Evolutionary conservation across 768 basidiomycete species (phyloP), one percentile per base, ranked within the genome.

Genomic region (Boletus rex-veris): DNA sequence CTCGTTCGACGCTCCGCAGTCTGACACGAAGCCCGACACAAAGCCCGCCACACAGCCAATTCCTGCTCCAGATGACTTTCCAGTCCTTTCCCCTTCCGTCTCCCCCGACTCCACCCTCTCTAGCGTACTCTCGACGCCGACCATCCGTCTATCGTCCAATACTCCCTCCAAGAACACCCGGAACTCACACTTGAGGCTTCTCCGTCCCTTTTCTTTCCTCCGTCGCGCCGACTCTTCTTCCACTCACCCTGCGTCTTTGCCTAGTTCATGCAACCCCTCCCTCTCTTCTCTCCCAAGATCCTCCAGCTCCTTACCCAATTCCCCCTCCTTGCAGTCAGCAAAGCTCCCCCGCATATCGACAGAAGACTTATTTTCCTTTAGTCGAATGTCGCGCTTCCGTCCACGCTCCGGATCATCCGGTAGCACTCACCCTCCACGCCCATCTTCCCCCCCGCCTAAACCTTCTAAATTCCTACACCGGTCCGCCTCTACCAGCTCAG

Each of bases 1-100:
- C 11, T 65, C 74, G 54, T 69, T 66, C 21, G 70, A 71, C 47
- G 75, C 77, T 18, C 53, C 57, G 43, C 68, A 65, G 38, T 55
- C 68, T 28, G 28, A 39, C 48, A 40, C 14, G 28, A 28, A 28
- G 28, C 28, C 28, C 7, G 28, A 28, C 28, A 8, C 47, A 21
- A 63, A 59, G 40, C 21, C 45, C 36, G 15, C 41, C n/a, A 30
- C 38, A 0, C 55, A 55, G 18, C 14, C 55, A 1, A 31, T 37
- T 31, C 30, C 50, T 10, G 10, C 50, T 16, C 36, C 35, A 9
- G 42, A 15, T 9, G 53, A 60, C 47, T 16, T 30, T 18, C 53
- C 31, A 37, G 37, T 45, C 8, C 60, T 60, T 21, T 59, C 63
- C 3, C 68, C 62, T 31, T 47, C 56, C 28, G 7, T 62, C 21